Evolutionary conservation across 352 stramenopile species (phyloP).

Genomic region (Pythium diclinum): DNA sequence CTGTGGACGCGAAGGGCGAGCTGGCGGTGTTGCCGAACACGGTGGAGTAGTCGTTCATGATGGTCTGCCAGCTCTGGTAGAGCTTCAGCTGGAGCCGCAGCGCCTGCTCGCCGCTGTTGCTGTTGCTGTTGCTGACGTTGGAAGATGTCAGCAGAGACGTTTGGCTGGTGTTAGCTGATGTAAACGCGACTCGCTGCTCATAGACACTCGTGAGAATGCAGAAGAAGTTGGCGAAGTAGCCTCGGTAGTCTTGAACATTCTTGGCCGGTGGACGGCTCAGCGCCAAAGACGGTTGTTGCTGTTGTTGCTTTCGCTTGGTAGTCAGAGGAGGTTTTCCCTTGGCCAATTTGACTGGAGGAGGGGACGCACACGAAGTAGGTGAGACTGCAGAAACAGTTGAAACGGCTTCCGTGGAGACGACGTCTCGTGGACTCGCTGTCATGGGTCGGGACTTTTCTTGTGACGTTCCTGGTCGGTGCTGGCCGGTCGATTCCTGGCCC

Average conservation of each 20-base stretch:
- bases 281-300: neutral
- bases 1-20: slow-evolving; percentile 30
- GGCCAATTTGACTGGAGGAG: neutral
- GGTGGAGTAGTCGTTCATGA: slow-evolving; percentile 86
- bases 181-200: slow-evolving; percentile 39
- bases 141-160: neutral
- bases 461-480: neutral
- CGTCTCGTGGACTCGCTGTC: neutral
- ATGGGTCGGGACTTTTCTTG: neutral
- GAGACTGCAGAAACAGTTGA: neutral
- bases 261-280: slow-evolving; percentile 3
- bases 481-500: neutral
- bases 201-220: slow-evolving; percentile 75
- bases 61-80: slow-evolving; percentile 76
- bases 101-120: slow-evolving; percentile 35
- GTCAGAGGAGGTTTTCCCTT: neutral
- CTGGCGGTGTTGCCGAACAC: slow-evolving; percentile 58
- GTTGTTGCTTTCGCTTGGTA: neutral
- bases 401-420: neutral
- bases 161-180: slow-evolving; percentile 16
- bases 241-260: slow-evolving; percentile 49
- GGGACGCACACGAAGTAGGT: neutral
- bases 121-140: neutral
- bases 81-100: slow-evolving; percentile 74
- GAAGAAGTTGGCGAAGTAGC: slow-evolving; percentile 67